Percentiles rank a stretch among this genome's conserved stretches.
Conservation (phyloP, 345 rosid species). For the Eutrema japonicum region DNA sequence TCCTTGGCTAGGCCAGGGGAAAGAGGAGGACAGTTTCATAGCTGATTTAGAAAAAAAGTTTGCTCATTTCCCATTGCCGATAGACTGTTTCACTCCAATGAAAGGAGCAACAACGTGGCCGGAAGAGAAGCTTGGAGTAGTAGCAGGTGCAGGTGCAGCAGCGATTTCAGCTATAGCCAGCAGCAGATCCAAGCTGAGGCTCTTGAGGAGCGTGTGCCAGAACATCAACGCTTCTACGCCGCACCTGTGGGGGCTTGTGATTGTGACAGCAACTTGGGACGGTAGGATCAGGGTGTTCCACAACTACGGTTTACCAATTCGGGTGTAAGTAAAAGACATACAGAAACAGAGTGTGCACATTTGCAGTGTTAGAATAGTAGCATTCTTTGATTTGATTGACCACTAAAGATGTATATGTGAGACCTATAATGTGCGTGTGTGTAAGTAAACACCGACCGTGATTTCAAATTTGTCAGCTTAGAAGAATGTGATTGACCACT, state of each 20-base stretch:
- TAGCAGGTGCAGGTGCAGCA: slow-evolving; percentile 46
- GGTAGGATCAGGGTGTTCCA: slow-evolving; percentile 76
- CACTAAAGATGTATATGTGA: not conserved
- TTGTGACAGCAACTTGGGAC: slow-evolving; percentile 80
- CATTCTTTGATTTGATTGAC: slow-evolving; percentile 37
- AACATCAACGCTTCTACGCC: slow-evolving; percentile 56
- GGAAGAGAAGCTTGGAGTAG: slow-evolving; percentile 65
- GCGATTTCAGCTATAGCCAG: slow-evolving; percentile 50
- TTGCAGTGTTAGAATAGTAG: slow-evolving; percentile 34
- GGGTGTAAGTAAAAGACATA: slow-evolving; percentile 40
- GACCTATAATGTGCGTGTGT: not conserved
- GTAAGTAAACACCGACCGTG: slow-evolving; percentile 14
- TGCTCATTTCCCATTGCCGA: slow-evolving; percentile 45
- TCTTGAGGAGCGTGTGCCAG: slow-evolving; percentile 64
- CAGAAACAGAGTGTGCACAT: not conserved
- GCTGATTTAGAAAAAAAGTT: slow-evolving; percentile 47
- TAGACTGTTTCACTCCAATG: slow-evolving; percentile 58
- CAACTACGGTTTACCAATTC: slow-evolving; percentile 77
- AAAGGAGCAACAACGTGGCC: slow-evolving; percentile 83
- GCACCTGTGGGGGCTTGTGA: slow-evolving; percentile 53
- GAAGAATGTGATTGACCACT: not conserved
- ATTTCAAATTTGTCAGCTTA: not conserved
- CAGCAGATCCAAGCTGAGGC: slow-evolving; percentile 59
- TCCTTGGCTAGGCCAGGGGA: slow-evolving; percentile 64
- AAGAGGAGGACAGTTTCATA: slow-evolving; percentile 41